Evolutionary conservation across 169 alveolate genomes (phyloP), one percentile per base, ranked within the genome.

Genomic region (Neospora caninum): DNA sequence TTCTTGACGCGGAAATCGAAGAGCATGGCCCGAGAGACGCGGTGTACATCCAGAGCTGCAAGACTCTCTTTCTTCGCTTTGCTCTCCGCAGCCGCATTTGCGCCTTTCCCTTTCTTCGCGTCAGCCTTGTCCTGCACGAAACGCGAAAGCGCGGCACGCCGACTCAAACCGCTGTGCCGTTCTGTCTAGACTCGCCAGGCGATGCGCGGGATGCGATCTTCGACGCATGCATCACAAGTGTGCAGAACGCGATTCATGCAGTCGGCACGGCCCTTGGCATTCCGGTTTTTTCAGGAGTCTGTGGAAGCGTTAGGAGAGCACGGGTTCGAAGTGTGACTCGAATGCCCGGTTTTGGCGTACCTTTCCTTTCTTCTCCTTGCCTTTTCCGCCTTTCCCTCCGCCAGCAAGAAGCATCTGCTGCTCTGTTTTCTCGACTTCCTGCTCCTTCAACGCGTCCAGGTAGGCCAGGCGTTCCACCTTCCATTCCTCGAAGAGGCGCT

Each of bases 1-100:
- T 53, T 43, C n/a, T 41, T n/a, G 54, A 88, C 54, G 27, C 83
- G 83, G 54, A 88, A 88, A n/a, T 88, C 92, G 58, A 25, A 36
- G 20, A 36, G 83, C 64, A 13, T 64, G n/a, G 92, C 82, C 41
- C 42, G 38, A 18, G 39, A 0, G 45, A 88, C 92, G 49, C 92
- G 80, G 25, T 88, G 82, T 22, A 38, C 58, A 22, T 88, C 92
- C n/a, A 36, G 67, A 7, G 64, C 92, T 34, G 58, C 82, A 4
- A 31, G 34, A 9, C 73, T 34, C 0, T 31, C 53, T 0, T 42
- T 36, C 43, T 25, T 64, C 73, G 73, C 73, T 27, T 64, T 73
- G 42, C 42, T 73, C n/a, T 20, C 43, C 9, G 39, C 18, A 22
- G 4, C 43, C 22, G 45, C 84, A 9, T 4, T 43, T 69, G 9